Percentiles rank a stretch among this genome's conserved stretches.
Evolutionary conservation across 202 grass and related monocot genomes (phyloP).

Genomic region (Zoysia matrella): DNA sequence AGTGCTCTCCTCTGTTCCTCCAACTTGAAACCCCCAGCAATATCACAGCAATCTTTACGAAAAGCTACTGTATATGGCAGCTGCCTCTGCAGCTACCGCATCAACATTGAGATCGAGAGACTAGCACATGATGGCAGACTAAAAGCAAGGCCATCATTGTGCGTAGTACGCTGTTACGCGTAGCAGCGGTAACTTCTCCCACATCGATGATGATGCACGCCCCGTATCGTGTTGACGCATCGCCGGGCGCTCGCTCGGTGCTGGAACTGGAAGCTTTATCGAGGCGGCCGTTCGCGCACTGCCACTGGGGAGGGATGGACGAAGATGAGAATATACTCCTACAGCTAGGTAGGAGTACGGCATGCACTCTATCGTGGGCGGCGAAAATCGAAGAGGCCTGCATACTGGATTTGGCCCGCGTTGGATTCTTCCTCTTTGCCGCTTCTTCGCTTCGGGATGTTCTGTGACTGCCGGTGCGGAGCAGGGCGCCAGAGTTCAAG

Average conservation of each 20-base stretch:
- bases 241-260: background rate
- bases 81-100: background rate
- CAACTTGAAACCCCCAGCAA: background rate
- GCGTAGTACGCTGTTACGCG: background rate
- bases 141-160: constrained; percentile 49
- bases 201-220: background rate
- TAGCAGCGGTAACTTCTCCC: background rate
- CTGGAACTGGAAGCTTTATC: constrained; percentile 10
- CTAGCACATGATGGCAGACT: constrained; percentile 33
- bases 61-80: background rate
- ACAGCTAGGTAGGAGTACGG: background rate
- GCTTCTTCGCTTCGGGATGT: constrained; percentile 2
- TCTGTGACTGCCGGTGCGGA: background rate
- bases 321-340: constrained; percentile 23
- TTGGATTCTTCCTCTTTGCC: constrained; percentile 34
- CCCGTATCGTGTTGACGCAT: background rate
- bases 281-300: background rate
- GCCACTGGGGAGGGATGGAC: background rate
- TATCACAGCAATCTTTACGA: background rate
- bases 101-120: too few relatives aligned
- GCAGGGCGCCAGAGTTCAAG: background rate
- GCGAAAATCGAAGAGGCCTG: constrained; percentile 4
- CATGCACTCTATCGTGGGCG: constrained; percentile 29
- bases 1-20: too few relatives aligned
- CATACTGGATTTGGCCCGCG: constrained; percentile 33